phyloP scores from a whole-genome alignment of 495 filamentous ascomycete genomes.

The Aspergillus leporis region DNA sequence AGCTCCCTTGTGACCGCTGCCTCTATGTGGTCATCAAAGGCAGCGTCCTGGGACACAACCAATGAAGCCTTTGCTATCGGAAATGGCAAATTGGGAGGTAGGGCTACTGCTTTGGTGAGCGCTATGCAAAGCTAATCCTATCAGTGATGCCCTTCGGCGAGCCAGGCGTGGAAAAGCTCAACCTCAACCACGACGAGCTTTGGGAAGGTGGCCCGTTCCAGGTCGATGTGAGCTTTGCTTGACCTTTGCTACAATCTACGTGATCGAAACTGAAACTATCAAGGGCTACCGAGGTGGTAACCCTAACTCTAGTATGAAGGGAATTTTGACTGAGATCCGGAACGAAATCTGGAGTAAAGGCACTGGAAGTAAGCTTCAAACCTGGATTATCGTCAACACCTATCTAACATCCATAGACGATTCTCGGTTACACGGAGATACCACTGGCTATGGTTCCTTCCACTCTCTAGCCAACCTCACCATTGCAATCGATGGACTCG shows the following conservation, averaged over 20 bases:
- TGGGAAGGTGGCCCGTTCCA: constrained; percentile 50
- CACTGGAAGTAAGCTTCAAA: constrained; percentile 38
- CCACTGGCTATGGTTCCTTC: constrained; percentile 45
- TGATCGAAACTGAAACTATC: not conserved
- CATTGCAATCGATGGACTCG: constrained; percentile 31
- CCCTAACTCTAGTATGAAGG: constrained; percentile 31
- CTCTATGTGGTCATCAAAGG: not conserved
- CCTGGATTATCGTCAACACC: not conserved
- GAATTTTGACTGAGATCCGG: constrained; percentile 40
- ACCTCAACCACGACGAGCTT: constrained; percentile 45
- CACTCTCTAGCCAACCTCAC: constrained; percentile 47
- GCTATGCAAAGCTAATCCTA: constrained; percentile 7
- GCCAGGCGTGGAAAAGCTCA: constrained; percentile 37
- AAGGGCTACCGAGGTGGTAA: constrained; percentile 48
- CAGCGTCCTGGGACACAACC: not conserved
- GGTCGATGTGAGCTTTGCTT: constrained; percentile 7
- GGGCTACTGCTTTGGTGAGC: not conserved
- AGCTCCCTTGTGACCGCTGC: not conserved
- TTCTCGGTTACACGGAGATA: constrained; percentile 34
- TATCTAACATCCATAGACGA: not conserved
- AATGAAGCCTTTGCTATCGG: constrained; percentile 32
- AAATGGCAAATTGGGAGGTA: constrained; percentile 36
- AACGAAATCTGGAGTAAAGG: constrained; percentile 48
- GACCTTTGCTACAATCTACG: not conserved
- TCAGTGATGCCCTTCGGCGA: constrained; percentile 38